Base-by-base conservation (phyloP, 2,329 filamentous ascomycete species). In the Zymoseptoria pseudotritici region DNA sequence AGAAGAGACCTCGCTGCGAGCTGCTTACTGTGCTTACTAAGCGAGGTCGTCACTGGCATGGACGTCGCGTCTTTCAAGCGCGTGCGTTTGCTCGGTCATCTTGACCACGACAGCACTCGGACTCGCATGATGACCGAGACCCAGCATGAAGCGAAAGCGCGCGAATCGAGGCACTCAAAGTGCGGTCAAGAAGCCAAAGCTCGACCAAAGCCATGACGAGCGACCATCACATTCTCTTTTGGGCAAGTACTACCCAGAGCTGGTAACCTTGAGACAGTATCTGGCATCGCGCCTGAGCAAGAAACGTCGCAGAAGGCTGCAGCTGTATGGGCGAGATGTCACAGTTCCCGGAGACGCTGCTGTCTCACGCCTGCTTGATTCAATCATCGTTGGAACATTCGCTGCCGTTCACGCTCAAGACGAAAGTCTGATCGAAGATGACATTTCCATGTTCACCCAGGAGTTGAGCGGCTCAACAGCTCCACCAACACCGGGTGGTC, bases 311-410 rank as follows among this genome's bases (percentile, higher is more conserved):
- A 63, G 63, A 53, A 59, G 60, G 60, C 54, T 70, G 10, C 63
- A 65, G 50, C 64, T 65, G 29, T 69, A 68, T 58, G 68, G 67
- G 17, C 57, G 52, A 52, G 62, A 62, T 58, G 54, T 24, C 13
- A 11, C 22, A 4, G 17, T 10, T n/a, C 51, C 62, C 5, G 21
- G 20, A 11, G 62, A 67, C 6, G 13, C 19, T 17, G 74, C 72
- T 29, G 71, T 92, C 10, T 79, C 78, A 4, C 70, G 71, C 2
- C 74, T 93, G 24, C 83, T 96, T 36, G 89, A 94, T 73, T 81
- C 80, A 1, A 86, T 85, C 0, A 73, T 94, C 17, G 81, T 96
- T 50, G 88, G 87, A 36, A 72, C 80, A 13, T 65, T 70, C 52
- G 69, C 74, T 56, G 64, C 71, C 22, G 65, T 82, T 17, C 29